Evolutionary conservation across 2,329 filamentous ascomycete genomes (phyloP), one percentile per base, ranked within the genome.

Genomic region (Alternaria viburni): DNA sequence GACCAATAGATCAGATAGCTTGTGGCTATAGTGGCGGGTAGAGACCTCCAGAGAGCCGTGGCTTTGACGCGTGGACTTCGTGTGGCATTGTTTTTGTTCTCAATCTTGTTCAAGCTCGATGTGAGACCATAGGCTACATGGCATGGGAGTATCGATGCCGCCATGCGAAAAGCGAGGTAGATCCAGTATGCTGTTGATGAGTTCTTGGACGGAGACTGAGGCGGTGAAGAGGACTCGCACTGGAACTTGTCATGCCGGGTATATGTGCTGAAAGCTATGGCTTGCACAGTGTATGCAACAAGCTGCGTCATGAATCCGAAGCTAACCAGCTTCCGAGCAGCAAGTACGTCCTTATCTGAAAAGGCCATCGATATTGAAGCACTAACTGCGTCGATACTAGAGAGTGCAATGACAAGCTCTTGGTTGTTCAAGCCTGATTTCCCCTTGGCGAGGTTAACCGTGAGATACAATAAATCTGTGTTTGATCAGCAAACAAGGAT

Each of bases 351-450:
- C n/a, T 41, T 41, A 3, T 41, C 36, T 8, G 36, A 41, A 0
- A 41, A 41, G 4, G 36, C 36, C 36, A 41, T 41, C 1, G 36
- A 41, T 10, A 41, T 3, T n/a, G 36, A 41, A 17, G 36, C n/a
- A 41, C 36, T 41, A 1, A 41, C n/a, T 0, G 36, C 36, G 11
- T 41, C 36, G 17, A 41, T 1, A 1, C 36, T 41, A 0, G 36
- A 41, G 0, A 41, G 4, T 3, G 36, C 36, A 6, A 41, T 41
- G 2, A 5, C 36, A 41, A 41, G 36, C 36, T 41, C 36, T 3
- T 41, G n/a, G 11, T 8, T 0, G 36, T 41, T 41, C 2, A 41
- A 0, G 3, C 5, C 2, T 11, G 0, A 0, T 9, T 0, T 41
- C n/a, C n/a, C 36, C 36, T 41, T 41, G 9, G 5, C 4, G 11